phyloP scores from a whole-genome alignment of 768 basidiomycete genomes.

The Crassisporium funariophilum region DNA sequence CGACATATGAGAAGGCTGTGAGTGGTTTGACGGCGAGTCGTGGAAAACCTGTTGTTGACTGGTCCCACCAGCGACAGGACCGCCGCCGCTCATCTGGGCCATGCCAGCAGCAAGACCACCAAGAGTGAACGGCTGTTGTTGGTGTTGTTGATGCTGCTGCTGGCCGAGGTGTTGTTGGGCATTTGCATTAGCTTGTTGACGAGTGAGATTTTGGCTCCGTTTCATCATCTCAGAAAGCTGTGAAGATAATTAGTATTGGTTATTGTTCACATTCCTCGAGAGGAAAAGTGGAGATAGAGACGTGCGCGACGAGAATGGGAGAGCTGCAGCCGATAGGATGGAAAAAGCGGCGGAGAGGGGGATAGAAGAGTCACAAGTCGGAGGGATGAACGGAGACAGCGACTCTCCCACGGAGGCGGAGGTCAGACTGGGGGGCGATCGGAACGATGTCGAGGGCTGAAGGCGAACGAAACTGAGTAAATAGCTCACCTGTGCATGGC shows the following conservation, averaged over 20 bases:
- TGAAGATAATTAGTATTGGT: no score
- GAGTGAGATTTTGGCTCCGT: constrained; percentile 22
- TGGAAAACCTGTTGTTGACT: constrained; percentile 31
- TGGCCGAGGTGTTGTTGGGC: constrained; percentile 33
- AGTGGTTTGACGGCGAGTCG: no score
- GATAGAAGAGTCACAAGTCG: constrained; percentile 8
- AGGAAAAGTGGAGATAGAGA: neutral
- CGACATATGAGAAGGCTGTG: constrained; percentile 24
- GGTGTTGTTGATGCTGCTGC: constrained; percentile 37
- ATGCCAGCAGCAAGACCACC: constrained; percentile 34
- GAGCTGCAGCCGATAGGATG: neutral
- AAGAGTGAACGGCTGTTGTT: constrained; percentile 46
- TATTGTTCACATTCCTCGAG: no score
- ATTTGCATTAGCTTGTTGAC: constrained; percentile 27
- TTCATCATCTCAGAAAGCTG: constrained; percentile 32
- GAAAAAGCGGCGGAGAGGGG: constrained; percentile 10
- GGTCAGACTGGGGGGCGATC: constrained; percentile 9
- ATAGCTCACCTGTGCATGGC: constrained; percentile 21
- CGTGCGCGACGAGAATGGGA: neutral
- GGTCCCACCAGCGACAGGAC: constrained; percentile 24
- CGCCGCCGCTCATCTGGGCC: constrained; percentile 40
- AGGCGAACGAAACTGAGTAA: constrained; percentile 6
- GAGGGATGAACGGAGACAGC: constrained; percentile 20
- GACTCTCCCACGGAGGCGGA: constrained; percentile 22
- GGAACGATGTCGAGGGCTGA: constrained; percentile 10